Evolutionary conservation across 345 rosid species (phyloP), one percentile per base, ranked within the genome.

Genomic region (Aquilaria sinensis): DNA sequence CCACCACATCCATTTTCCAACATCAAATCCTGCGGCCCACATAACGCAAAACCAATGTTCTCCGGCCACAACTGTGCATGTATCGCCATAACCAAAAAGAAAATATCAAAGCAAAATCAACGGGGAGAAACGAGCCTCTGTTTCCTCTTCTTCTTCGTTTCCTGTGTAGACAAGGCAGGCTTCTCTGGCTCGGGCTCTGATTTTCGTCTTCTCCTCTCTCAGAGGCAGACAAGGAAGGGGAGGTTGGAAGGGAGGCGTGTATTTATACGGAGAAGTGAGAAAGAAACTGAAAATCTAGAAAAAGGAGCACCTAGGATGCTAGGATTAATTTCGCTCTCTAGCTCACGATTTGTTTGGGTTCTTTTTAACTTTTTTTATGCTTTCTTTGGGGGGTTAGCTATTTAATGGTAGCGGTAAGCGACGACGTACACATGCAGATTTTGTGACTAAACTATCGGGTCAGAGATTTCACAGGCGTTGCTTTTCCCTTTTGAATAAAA

Each of bases 371-470:
- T 23, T 23, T 23, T 57, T 57, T 56, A 48, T 53, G 31, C 56
- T 50, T 2, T 59, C 30, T 47, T n/a, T 32, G 43, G 7, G 4
- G 43, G 43, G 43, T 4, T 37, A 9, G 43, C 43, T 37, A 37
- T 37, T 37, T 37, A 37, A 37, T 37, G 75, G 63, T 75, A 51
- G 77, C 56, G 72, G 72, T 61, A 74, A 71, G 79, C 73, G 82
- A 73, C 82, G 78, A 83, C 86, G 93, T 82, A 82, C 79, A 70
- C 96, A 87, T 87, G 96, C 93, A 85, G 84, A 84, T 84, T 84
- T 81, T 84, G 86, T 85, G 93, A 85, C 88, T 78, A 77, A 82
- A 82, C 89, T 70, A 83, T 82, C 78, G 81, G 89, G 89, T 85
- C 93, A 89, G 98, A 89, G 87, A 73, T 66, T 69, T 64, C 85